Evolutionary conservation across 2,329 filamentous ascomycete species (phyloP), one percentile per base, ranked within the genome.

Genomic region (Cryphonectria carpinicola): DNA sequence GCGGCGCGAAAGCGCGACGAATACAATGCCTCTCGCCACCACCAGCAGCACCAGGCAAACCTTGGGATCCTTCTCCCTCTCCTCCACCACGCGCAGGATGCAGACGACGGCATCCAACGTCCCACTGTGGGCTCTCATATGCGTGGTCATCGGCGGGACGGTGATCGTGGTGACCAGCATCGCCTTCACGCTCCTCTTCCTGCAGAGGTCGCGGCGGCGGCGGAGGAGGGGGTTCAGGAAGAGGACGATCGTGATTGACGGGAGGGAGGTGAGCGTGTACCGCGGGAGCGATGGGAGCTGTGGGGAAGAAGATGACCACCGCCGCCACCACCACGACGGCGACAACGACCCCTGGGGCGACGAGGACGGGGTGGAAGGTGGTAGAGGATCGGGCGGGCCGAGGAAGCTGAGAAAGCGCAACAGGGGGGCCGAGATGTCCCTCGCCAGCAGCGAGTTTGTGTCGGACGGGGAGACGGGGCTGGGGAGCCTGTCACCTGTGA

Each of bases 91-190:
- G 28, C 54, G 54, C 25, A 58, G 14, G 13, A 35, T 32, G 25
- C 54, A 37, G 25, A 54, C 19, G 7, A 37, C 66, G 5, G 58
- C 25, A 28, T 32, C 66, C 35, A 43, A 54, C 61, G 74, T 81
- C 49, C 79, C 78, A 3, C 76, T 77, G n/a, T 79, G 80, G 28
- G 77, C 75, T 28, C 76, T 83, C 69, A 75, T 87, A 46, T 81
- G 81, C 68, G 84, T 88, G 68, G 82, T 82, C 17, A 73, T 89
- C 37, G 82, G 82, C 43, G 85, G 85, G n/a, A 83, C 83, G 22
- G 74, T 84, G 2, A 67, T 86, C 8, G 71, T 87, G 19, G 84
- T 85, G 8, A 62, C 66, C 25, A 39, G 32, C 75, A 77, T 81
- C 1, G 77, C 74, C 10, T 70, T 86, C 8, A 84, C 83, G 0